These are phyloP conservation scores for Yamadazyma endophytica DNA, from an alignment of 805 yeast genomes.

Conservation along the genomic window DNA sequence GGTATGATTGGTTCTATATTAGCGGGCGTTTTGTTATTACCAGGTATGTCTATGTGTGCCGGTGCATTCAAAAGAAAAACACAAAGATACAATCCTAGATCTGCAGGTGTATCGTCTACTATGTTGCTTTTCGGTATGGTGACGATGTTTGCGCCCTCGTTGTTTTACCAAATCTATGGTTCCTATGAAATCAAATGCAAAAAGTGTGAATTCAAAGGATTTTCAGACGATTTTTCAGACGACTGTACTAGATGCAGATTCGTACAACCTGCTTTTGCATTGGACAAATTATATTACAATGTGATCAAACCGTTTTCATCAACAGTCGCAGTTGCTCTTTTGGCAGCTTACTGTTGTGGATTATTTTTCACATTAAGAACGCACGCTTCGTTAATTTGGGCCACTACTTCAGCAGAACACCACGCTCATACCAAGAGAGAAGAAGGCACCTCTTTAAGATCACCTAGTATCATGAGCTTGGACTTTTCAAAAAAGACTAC, in stretches of 20 bases:
- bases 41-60: conserved; percentile 96
- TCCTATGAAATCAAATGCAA: conserved; percentile 73
- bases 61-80: conserved; percentile 93
- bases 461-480: conserved; percentile 37
- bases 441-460: conserved; percentile 17
- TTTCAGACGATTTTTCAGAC: conserved; percentile 11
- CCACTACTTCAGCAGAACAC: conserved; percentile 37
- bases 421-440: conserved; percentile 20
- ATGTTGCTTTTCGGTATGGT: conserved; percentile 88
- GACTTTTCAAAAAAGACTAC: conserved; percentile 8
- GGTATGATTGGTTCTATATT: conserved; percentile 90
- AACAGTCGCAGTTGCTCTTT: conserved; percentile 74
- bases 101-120: conserved; percentile 96
- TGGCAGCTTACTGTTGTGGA: conserved; percentile 83
- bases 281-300: conserved; percentile 60
- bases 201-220: conserved; percentile 35
- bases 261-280: conserved; percentile 67
- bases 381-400: conserved; percentile 96
- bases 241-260: conserved; percentile 73
- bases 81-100: conserved; percentile 90
- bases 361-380: conserved; percentile 90
- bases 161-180: conserved; percentile 87
- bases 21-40: conserved; percentile 87
- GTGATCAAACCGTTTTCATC: conserved; percentile 81
- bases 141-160: conserved; percentile 89